These are phyloP conservation scores for Tylopilus sp. DNA, from an alignment of 1,284 basidiomycete species.

Conservation along the genomic window DNA sequence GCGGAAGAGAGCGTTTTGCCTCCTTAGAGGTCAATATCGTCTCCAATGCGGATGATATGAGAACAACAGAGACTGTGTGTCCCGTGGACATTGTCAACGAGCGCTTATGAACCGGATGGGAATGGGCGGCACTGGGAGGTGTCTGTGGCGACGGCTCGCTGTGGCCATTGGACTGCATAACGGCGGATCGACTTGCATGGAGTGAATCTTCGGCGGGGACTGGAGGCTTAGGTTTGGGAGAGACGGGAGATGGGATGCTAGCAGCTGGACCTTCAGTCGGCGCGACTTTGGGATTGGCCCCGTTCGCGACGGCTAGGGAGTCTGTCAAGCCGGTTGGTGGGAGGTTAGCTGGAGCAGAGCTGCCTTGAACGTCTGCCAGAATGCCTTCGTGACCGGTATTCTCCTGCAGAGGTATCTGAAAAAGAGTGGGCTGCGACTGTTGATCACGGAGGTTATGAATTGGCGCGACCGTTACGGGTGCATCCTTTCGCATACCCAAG, in stretches of 20 bases:
- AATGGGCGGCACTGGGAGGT: constrained; percentile 13
- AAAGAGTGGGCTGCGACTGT: constrained; percentile 5
- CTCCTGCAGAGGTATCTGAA: constrained; percentile 2
- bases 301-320: constrained; percentile 3
- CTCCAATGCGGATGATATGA: constrained; percentile 86
- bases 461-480: constrained; percentile 7
- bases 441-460: constrained; percentile 5
- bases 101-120: constrained; percentile 41
- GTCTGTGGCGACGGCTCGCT: constrained; percentile 17
- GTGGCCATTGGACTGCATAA: constrained; percentile 11
- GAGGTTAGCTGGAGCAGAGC: neutral
- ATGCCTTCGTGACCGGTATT: neutral
- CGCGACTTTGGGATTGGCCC: constrained; percentile 1
- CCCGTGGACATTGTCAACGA: constrained; percentile 72
- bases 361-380: neutral
- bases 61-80: constrained; percentile 68
- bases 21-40: constrained; percentile 86
- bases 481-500: constrained; percentile 4
- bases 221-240: constrained; percentile 5
- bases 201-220: constrained; percentile 6
- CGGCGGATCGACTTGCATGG: constrained; percentile 1
- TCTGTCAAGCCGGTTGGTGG: neutral
- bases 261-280: constrained; percentile 1
- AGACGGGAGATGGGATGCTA: constrained; percentile 1
- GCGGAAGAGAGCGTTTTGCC: constrained; percentile 77